Evolutionary conservation across 352 stramenopile genomes (phyloP), one percentile per base, ranked within the genome.

Genomic region (Pythium myriotylum): DNA sequence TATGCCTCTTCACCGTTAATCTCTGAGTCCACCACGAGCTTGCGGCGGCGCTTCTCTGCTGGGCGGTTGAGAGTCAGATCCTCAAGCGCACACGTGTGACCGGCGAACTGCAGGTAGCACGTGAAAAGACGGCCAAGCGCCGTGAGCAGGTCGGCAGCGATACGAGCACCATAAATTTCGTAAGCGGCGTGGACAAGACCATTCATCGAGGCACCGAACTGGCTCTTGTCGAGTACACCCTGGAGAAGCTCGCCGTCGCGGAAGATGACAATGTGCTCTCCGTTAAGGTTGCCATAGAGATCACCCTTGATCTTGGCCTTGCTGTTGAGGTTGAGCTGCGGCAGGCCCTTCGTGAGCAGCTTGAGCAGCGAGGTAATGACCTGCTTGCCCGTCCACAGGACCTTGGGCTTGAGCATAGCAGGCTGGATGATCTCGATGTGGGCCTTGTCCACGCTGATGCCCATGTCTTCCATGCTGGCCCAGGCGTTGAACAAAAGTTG

Each of bases 361-460:
- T 97, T 92, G n/a, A 99, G 81, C 47, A 99, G 79, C 17, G 94
- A 99, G 10, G 93, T 98, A 55, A 99, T 94, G 20, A 99, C 95
- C 74, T 99, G 98, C 67, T 99, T 99, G 53, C 98, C 98, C 10
- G 97, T 99, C 97, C 97, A 99, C 7, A 99, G 76, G 45, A 88
- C 74, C 60, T 87, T 68, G 3, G 98, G 98, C 81, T 99, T 99
- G 24, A 98, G 73, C 67, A 99, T 99, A 17, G 97, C 94, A 22
- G 98, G 98, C n/a, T 88, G 91, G 33, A 99, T 62, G 12, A 98
- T 96, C 54, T 98, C 91, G 50, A 99, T 98, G 53, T 98, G 84
- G 5, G 81, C 76, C 65, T 84, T 82, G 52, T 90, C 81, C 13
- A 85, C 77, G 50, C 92, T 86, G 27, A 97, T 76, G 67, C 96